Evolutionary conservation across 1,284 basidiomycete genomes (phyloP), one percentile per base, ranked within the genome.

Genomic region (Thelephora terrestris): DNA sequence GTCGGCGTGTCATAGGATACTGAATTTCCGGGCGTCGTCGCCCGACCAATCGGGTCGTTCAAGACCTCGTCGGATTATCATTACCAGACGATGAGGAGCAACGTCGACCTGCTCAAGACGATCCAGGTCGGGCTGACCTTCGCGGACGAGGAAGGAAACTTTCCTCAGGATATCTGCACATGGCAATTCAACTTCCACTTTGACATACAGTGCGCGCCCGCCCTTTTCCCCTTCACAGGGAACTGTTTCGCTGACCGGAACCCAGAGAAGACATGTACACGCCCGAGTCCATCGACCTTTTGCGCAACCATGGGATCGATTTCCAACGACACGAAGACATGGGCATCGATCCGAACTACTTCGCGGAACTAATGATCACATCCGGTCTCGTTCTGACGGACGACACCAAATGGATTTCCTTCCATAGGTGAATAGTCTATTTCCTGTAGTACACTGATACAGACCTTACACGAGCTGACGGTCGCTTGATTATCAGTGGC

Each of bases 171-270:
- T 47, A 79, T 85, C 45, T 89, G 88, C 46, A 97, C 93, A 29
- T 99, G 95, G 95, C 96, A 99, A 68, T 99, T 99, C 73, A 99
- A 99, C 69, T 98, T 99, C 69, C 79, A 81, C 57, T 99, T 99
- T 69, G 91, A 81, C 66, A 70, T 92, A 55, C 79, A 80, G 91
- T 94, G 64, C 58, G 88, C 75, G 10, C 24, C 50, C 39, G 4
- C 6, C 39, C 39, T 42, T 5, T 42, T 10, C 39, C 25, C 38
- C 10, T 7, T n/a, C 9, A 42, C 20, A 42, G 10, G 3, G 9
- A 10, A 18, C 20, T 12, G 10, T 21, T 25, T 12, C 20, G 18
- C 21, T 25, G 10, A 36, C 18, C 18, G 27, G 32, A 32, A 38
- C 50, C 18, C 64, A 92, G 89, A 58, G 88, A 93, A 51, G 95